phyloP scores from a whole-genome alignment of 192 early-diverging fungal genomes.

The Gonapodya prolifera region DNA sequence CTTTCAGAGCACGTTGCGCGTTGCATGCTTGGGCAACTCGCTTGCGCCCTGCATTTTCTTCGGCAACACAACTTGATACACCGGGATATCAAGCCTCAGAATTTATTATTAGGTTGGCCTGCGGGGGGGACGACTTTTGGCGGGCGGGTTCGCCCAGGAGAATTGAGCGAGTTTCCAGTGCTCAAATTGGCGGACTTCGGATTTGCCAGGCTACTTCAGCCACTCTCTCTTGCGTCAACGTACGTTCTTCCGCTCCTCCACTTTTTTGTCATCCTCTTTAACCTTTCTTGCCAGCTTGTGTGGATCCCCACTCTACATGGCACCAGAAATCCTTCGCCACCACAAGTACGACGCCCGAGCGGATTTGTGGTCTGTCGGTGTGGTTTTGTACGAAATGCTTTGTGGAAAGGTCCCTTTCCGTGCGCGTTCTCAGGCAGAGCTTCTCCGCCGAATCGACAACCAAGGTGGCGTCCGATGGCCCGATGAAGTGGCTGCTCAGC shows the following conservation, averaged over 20 bases:
- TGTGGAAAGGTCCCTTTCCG: conserved; percentile 81
- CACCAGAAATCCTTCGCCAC: conserved; percentile 72
- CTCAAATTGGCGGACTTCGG: conserved; percentile 97
- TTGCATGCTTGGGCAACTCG: conserved; percentile 49
- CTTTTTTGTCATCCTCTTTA: neutral
- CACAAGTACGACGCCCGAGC: conserved; percentile 92
- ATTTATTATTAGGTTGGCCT: conserved; percentile 6
- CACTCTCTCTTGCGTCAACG: conserved; percentile 50
- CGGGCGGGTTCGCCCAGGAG: conserved; percentile 6
- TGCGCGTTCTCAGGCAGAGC: conserved; percentile 86
- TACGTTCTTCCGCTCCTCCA: neutral
- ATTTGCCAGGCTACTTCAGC: conserved; percentile 80
- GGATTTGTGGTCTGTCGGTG: conserved; percentile 93
- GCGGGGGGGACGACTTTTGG: neutral
- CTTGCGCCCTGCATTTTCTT: conserved; percentile 70
- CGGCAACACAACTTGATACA: conserved; percentile 80
- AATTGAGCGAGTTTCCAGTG: conserved; percentile 47
- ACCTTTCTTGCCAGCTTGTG: conserved; percentile 61
- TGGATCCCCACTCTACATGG: conserved; percentile 95
- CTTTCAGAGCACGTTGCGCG: conserved; percentile 67
- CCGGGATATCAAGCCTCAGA: conserved; percentile 93
- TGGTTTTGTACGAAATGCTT: conserved; percentile 89
- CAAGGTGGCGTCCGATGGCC: conserved; percentile 79
- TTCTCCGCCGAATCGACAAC: conserved; percentile 79
- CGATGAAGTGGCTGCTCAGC: conserved; percentile 22